Base-by-base conservation (phyloP, 768 basidiomycete genomes). In the Suillus decipiens region DNA sequence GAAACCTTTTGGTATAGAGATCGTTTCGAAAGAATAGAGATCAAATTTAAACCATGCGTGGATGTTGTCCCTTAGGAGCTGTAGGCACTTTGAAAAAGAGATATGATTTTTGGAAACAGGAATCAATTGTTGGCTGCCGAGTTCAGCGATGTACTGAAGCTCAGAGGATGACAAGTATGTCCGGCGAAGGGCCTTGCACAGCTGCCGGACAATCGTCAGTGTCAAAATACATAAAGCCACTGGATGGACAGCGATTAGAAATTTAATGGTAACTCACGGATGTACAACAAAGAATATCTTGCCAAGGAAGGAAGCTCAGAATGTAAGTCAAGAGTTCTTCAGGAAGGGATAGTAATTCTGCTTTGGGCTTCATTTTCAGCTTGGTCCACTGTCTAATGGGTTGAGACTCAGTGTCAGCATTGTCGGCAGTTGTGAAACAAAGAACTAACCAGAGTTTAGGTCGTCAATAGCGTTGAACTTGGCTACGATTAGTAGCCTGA, bases 61-160 rank as follows among this genome's bases (percentile, higher is more conserved):
- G 9, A 24, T 8, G 6, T 28, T 56, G 8, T 56, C 36, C 22
- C 36, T 56, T 6, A 41, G 24, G 56, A 57, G 37, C 12, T 41
- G 17, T 57, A 57, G 24, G 17, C 37, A 24, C 37, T 57, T 19
- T 11, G 56, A 24, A 57, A 28, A 17, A 19, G 24, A 17, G 10
- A 28, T 57, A 2, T 19, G 8, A 37, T 28, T 28, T 10, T 19
- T 57, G 24, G 37, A 28, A 10, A 28, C 24, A 41, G 55, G 37
- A 24, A 57, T 37, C 5, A 57, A 17, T 28, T 28, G 37, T 39
- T 57, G 56, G 37, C 56, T 39, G 41, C 56, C 56, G 15, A 57
- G 56, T 57, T 57, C 56, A 28, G 24, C 17, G 37, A 39, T 17
- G 55, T 56, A 56, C 55, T 56, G 55, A 39, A 56, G 56, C 56